Evolutionary conservation across 768 basidiomycete species (phyloP).

Genomic region (Porpolomopsis calyptriformis): DNA sequence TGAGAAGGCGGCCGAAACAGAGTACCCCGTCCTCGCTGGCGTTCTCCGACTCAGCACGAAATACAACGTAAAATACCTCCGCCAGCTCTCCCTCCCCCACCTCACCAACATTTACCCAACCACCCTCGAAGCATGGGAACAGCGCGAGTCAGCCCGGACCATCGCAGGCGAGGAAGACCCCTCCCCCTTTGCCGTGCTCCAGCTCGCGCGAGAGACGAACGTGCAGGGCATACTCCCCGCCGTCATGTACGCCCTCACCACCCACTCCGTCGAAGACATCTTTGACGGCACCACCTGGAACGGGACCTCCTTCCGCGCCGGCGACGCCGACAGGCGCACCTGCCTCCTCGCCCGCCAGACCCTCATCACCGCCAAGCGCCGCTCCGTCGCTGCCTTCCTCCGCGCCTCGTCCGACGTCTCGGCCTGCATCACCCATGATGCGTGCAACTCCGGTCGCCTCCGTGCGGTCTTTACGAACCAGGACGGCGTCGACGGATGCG

Average conservation of each 20-base stretch:
- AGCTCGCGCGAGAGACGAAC: conserved; percentile 24
- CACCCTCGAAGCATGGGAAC: conserved; percentile 24
- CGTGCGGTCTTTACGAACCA: conserved; percentile 1
- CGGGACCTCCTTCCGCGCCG: conserved; percentile 11
- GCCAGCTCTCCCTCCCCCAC: conserved; percentile 24
- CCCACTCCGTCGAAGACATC: conserved; percentile 26
- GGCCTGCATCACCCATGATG: neutral
- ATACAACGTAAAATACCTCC: conserved; percentile 28
- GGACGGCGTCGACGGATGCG: conserved; percentile 1
- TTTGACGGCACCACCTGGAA: conserved; percentile 22
- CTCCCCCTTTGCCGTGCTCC: conserved; percentile 29
- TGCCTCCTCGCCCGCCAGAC: conserved; percentile 21
- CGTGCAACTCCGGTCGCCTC: conserved; percentile 4
- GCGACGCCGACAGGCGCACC: conserved; percentile 20
- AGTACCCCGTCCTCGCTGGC: conserved; percentile 21
- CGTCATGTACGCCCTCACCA: conserved; percentile 28
- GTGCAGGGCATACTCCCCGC: conserved; percentile 26
- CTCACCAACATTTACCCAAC: conserved; percentile 27
- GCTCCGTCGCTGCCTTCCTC: neutral
- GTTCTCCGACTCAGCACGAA: conserved; percentile 30
- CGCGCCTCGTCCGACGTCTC: neutral
- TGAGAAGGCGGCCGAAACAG: conserved; percentile 9
- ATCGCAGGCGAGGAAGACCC: conserved; percentile 29
- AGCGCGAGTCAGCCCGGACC: conserved; percentile 24
- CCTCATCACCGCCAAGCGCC: conserved; percentile 11